phyloP scores from a whole-genome alignment of 2,329 filamentous ascomycete genomes.

The Zasmidium cellare region DNA sequence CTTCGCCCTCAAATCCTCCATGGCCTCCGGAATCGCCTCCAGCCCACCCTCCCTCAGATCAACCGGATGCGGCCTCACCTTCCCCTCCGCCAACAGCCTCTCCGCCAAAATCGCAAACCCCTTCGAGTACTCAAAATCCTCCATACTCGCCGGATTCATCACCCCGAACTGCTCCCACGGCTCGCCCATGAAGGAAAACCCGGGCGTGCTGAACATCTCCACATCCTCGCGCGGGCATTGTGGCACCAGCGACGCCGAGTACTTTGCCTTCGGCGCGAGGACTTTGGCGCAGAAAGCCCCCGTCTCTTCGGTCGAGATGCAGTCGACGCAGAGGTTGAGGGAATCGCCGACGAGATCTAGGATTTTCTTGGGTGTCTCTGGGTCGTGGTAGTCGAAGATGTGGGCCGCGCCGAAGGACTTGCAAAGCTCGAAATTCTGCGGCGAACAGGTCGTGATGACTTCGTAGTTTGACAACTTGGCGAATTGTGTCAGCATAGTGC shows the following conservation, averaged over 20 bases:
- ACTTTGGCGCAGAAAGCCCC: not conserved
- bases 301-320: slow-evolving; percentile 1
- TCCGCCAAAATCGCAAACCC: slow-evolving; percentile 1
- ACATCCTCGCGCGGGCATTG: slow-evolving; percentile 6
- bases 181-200: slow-evolving; percentile 7
- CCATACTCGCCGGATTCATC: not conserved
- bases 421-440: slow-evolving; percentile 47
- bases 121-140: slow-evolving; percentile 8
- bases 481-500: slow-evolving; percentile 49
- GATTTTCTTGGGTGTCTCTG: slow-evolving; percentile 7
- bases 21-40: not conserved
- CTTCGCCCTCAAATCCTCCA: slow-evolving; percentile 5
- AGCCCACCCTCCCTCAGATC: slow-evolving; percentile 2
- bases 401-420: slow-evolving; percentile 45
- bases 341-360: not conserved
- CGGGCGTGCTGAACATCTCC: slow-evolving; percentile 1
- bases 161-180: slow-evolving; percentile 6
- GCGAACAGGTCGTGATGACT: slow-evolving; percentile 47
- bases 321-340: slow-evolving; percentile 1
- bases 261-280: slow-evolving; percentile 1
- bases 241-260: slow-evolving; percentile 1
- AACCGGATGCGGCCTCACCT: slow-evolving; percentile 5
- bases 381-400: slow-evolving; percentile 49
- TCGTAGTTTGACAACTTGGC: slow-evolving; percentile 41
- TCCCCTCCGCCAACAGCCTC: slow-evolving; percentile 1